A percentile compares a stretch with the other conserved stretches of the same genome.
Conservation (phyloP, 2,329 filamentous ascomycete species). For the Colletotrichum abscissum region DNA sequence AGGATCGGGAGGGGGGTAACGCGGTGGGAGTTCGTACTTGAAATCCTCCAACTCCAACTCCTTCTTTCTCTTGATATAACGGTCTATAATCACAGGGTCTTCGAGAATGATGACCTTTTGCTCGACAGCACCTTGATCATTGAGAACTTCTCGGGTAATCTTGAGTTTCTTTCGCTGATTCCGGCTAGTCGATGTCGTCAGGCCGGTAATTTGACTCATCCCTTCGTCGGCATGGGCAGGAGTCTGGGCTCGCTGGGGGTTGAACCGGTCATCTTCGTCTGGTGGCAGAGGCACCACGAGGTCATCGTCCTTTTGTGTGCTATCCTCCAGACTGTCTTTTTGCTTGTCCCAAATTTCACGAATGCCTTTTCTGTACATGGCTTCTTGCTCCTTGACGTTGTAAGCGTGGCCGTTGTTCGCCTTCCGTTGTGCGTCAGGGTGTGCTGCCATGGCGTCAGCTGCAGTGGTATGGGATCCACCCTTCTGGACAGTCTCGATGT, state of each 20-base stretch:
- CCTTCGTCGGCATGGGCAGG: conserved; percentile 81
- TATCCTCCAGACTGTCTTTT: conserved; percentile 79
- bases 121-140: conserved; percentile 63
- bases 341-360: conserved; percentile 93
- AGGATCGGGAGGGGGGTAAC: conserved; percentile 20
- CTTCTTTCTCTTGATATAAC: conserved; percentile 84
- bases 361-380: conserved; percentile 91
- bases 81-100: conserved; percentile 87
- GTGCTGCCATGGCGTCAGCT: conserved; percentile 88
- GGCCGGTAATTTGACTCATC: conserved; percentile 79
- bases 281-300: conserved; percentile 66
- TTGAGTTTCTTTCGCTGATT: conserved; percentile 74
- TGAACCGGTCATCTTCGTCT: conserved; percentile 76
- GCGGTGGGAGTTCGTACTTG: conserved; percentile 33
- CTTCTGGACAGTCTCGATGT: conserved; percentile 78
- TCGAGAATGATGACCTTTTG: conserved; percentile 76
- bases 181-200: conserved; percentile 74
- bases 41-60: conserved; percentile 72
- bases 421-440: conserved; percentile 68
- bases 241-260: conserved; percentile 76
- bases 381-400: conserved; percentile 95
- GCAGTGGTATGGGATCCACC: conserved; percentile 71
- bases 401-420: conserved; percentile 92
- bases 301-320: conserved; percentile 73
- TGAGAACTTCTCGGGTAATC: conserved; percentile 74